Percentiles rank a stretch among this genome's conserved stretches.
These are phyloP conservation scores for Suhomyces emberorum DNA, from an alignment of 805 yeast genomes.

Conservation along the genomic window DNA sequence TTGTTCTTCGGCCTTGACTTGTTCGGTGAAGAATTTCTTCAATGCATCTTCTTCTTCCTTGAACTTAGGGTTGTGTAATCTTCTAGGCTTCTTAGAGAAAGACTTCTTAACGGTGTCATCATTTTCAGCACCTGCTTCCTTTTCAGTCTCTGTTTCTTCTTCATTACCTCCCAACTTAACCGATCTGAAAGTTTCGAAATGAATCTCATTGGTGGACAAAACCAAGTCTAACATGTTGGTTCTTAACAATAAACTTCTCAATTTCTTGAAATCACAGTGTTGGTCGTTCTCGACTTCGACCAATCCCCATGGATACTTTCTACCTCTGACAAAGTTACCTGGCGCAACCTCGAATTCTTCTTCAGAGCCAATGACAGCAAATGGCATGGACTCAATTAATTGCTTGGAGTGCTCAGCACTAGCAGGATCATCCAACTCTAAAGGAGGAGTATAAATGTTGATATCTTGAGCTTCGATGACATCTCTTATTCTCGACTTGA, in stretches of 20 bases:
- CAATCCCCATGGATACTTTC: conserved; percentile 88
- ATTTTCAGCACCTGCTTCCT: conserved; percentile 23
- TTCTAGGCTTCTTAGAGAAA: conserved; percentile 48
- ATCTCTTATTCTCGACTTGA: conserved; percentile 74
- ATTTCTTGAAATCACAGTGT: conserved; percentile 81
- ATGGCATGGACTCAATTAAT: conserved; percentile 81
- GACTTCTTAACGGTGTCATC: conserved; percentile 30
- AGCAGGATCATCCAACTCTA: conserved; percentile 70
- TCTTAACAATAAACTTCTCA: conserved; percentile 74
- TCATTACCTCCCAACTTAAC: conserved; percentile 52
- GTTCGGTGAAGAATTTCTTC: conserved; percentile 93
- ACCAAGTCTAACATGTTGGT: conserved; percentile 82
- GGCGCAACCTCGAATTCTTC: conserved; percentile 60
- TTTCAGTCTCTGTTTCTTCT: conserved; percentile 24
- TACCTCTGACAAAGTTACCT: conserved; percentile 68
- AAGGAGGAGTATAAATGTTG: conserved; percentile 78
- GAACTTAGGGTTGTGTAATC: conserved; percentile 78
- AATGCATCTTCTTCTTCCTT: conserved; percentile 94
- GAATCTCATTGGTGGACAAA: conserved; percentile 74
- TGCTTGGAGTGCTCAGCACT: conserved; percentile 78
- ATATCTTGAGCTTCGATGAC: conserved; percentile 83
- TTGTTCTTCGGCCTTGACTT: conserved; percentile 92
- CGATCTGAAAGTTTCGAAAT: conserved; percentile 76
- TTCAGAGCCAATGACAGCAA: conserved; percentile 78
- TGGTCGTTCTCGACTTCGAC: conserved; percentile 84